Evolutionary conservation across 345 rosid genomes (phyloP), one percentile per base, ranked within the genome.

Genomic region (Salix arbutifolia): DNA sequence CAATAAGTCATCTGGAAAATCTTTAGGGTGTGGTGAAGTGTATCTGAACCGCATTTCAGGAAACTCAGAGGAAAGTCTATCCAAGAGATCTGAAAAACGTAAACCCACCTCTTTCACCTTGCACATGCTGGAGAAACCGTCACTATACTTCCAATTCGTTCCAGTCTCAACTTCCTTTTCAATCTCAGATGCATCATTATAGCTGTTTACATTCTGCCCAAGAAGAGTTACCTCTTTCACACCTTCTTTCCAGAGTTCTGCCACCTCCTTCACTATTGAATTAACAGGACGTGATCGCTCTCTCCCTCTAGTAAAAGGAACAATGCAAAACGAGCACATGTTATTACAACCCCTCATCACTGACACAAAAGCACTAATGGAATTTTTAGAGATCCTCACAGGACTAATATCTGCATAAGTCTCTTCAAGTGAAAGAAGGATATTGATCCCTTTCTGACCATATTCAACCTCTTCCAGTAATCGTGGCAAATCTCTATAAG

Each of bases 271-370:
- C 76, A 89, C 96, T 4, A 96, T 89, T 26, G 98, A 96, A 46
- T 91, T 94, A 74, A 93, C 96, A 0, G 96, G 94, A 10, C 94
- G 96, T 35, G 99, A 96, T 31, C 97, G 76, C 75, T 96, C 97
- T 85, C 97, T 88, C 6, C 98, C 99, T 90, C 98, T 85, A 42
- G 98, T 93, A 69, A 93, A 93, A 1, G 98, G 99, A 84, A 96
- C 99, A 78, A 96, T 90, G 83, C 98, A 96, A 83, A 96, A 93
- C 0, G 98, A 90, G 58, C 99, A 95, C 99, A 93, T 95, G 81
- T 95, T 95, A 80, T 95, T 95, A 83, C 99, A 95, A 17, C 99
- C 98, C 81, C 98, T 85, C 99, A 95, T 93, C 67, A 93, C 90
- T 0, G 98, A 95, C 38, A 91, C 96, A 84, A 96, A 96, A 76